Base-by-base conservation (phyloP, 139 green algal genomes). In the Yamagishiella unicocca region DNA sequence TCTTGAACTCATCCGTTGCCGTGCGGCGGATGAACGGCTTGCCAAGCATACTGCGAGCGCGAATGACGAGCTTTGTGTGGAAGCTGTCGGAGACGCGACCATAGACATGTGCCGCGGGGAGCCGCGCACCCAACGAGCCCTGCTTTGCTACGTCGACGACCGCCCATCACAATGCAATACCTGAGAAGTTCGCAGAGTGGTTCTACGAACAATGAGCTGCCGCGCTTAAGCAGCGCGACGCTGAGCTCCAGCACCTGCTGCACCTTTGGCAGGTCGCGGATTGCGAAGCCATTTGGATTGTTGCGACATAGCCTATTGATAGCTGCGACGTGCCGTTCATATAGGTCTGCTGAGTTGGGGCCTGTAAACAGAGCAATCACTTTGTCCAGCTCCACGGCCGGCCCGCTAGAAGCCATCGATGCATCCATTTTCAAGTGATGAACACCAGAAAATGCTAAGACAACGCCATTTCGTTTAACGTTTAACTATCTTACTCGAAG, bases 161-260 rank as follows among this genome's bases (percentile, higher is more conserved):
- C n/a, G n/a, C n/a, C n/a, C n/a, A 43, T 31, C 43, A 61, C 43
- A 8, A 43, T 70, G 58, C 53, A 40, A 27, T 50, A 93, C 90
- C 78, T 87, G 40, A 93, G 38, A 12, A 93, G 80, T 9, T 88
- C 77, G 37, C 68, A 74, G 2, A 87, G 66, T 27, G 90, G 73
- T 12, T 93, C 67, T 29, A 87, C 14, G n/a, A 93, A 90, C 31
- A 45, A n/a, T 27, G 33, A 3, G 6, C n/a, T 80, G 22, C 87
- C 87, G 1, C 31, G 78, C 14, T 71, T 40, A 0, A 93, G 45
- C 10, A 93, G 90, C 24, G 62, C 67, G 6, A 93, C 40, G 27
- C 78, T 89, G 4, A 93, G 54, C 75, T 91, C 79, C 66, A 91
- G 50, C 0, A 93, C 78, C 38, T 93, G 84, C 66, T 90, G 72